These are phyloP conservation scores for Venturia asperata DNA, from an alignment of 2,329 filamentous ascomycete species.

Conservation along the genomic window DNA sequence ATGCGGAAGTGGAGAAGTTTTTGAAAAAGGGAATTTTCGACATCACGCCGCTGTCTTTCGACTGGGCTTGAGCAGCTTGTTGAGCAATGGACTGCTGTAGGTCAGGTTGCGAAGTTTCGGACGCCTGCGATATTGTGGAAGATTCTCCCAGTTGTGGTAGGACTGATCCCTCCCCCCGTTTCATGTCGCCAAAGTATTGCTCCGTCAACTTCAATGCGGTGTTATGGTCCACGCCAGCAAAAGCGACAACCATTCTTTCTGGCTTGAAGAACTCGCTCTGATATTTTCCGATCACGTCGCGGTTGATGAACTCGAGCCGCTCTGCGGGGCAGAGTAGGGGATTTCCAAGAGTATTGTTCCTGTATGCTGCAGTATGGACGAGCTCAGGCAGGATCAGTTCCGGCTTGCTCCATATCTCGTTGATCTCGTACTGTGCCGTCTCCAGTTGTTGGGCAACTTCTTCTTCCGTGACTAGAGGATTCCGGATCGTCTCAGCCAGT, in stretches of 20 bases:
- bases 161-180: constrained; percentile 43
- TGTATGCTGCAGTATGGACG: constrained; percentile 91
- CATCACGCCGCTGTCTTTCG: constrained; percentile 59
- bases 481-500: constrained; percentile 86
- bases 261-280: constrained; percentile 77
- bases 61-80: constrained; percentile 32
- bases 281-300: constrained; percentile 67
- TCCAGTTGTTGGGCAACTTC: constrained; percentile 82
- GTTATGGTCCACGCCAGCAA: constrained; percentile 79
- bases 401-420: constrained; percentile 95
- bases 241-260: constrained; percentile 88
- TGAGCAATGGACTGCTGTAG: constrained; percentile 26
- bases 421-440: constrained; percentile 91
- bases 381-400: constrained; percentile 93
- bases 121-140: constrained; percentile 31
- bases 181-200: constrained; percentile 89
- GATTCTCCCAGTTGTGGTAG: constrained; percentile 53
- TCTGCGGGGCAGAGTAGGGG: constrained; percentile 87
- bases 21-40: constrained; percentile 88
- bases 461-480: constrained; percentile 74
- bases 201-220: constrained; percentile 74
- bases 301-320: constrained; percentile 66
- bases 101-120: constrained; percentile 28
- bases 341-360: constrained; percentile 92
- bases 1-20: constrained; percentile 70